Evolutionary conservation across 2,329 filamentous ascomycete species (phyloP).

Genomic region (Microdochium trichocladiopsis): DNA sequence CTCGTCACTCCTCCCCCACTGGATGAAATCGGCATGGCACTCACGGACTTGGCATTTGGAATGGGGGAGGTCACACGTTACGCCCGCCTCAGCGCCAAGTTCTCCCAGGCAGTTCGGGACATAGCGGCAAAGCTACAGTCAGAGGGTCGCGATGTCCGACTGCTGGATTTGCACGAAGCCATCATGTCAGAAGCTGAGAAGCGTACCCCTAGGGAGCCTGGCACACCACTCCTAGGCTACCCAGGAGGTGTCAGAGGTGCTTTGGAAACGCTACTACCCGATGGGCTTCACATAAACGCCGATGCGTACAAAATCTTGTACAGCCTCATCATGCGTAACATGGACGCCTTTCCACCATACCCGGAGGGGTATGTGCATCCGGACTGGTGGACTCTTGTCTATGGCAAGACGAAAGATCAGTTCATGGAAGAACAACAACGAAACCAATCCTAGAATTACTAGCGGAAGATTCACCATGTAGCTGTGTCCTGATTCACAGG

Average conservation of each 20-base stretch:
- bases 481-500: too few species aligned
- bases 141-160: conserved; percentile 56
- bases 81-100: conserved; percentile 41
- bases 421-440: background rate
- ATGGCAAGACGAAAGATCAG: background rate
- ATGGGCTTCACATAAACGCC: conserved; percentile 51
- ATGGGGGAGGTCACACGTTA: conserved; percentile 34
- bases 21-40: conserved; percentile 62
- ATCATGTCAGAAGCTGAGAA: conserved; percentile 65
- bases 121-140: conserved; percentile 46
- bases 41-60: conserved; percentile 38
- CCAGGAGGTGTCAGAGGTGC: conserved; percentile 42
- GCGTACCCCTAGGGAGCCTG: conserved; percentile 46
- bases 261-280: conserved; percentile 43
- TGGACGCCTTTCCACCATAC: conserved; percentile 30
- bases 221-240: conserved; percentile 40
- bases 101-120: conserved; percentile 54
- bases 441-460: background rate
- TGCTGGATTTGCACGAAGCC: conserved; percentile 74
- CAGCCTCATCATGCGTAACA: conserved; percentile 36
- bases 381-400: background rate
- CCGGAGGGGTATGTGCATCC: conserved; percentile 20
- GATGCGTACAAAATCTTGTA: conserved; percentile 47
- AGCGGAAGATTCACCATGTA: background rate
- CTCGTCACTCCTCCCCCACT: conserved; percentile 78